Conservation (phyloP, 2,329 filamentous ascomycete genomes). For the Raffaelea arxii region DNA sequence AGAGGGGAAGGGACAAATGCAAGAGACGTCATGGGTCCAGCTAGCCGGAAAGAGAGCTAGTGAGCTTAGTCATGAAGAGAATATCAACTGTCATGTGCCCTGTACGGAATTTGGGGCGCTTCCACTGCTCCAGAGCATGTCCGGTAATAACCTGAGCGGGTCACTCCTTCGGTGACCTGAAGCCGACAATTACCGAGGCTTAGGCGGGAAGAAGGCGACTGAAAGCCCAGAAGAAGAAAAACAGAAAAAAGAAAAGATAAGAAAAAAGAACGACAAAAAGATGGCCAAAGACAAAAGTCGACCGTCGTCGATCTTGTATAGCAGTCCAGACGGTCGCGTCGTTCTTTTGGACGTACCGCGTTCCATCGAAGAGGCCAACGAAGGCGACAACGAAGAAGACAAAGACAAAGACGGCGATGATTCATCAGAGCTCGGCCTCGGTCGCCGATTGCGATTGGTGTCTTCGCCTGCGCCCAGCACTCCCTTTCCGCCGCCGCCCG, state of each 20-base stretch:
- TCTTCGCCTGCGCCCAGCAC: constrained; percentile 31
- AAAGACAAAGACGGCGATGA: background rate
- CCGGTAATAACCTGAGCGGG: too few species aligned
- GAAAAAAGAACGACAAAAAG: background rate
- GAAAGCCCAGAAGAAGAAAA: too few species aligned
- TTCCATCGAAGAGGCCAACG: constrained; percentile 60
- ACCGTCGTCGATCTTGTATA: constrained; percentile 39
- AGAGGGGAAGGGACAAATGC: too few species aligned
- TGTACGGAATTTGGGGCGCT: too few species aligned
- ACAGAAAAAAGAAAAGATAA: background rate
- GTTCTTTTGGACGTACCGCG: constrained; percentile 59
- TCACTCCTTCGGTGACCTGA: background rate
- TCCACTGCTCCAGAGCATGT: too few species aligned
- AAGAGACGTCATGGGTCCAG: too few species aligned
- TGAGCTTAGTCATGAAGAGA: too few species aligned
- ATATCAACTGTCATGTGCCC: too few species aligned
- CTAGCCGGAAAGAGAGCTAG: too few species aligned
- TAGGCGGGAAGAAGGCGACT: background rate
- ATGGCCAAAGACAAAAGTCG: background rate
- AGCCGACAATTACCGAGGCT: background rate
- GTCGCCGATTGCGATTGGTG: constrained; percentile 26
- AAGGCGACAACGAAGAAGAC: constrained; percentile 17
- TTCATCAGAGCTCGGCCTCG: background rate
- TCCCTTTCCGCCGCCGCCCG: constrained; percentile 37
- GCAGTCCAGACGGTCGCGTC: constrained; percentile 37